Conservation (phyloP, 179 eudicot species). For the Sideroxylon spinosum region DNA sequence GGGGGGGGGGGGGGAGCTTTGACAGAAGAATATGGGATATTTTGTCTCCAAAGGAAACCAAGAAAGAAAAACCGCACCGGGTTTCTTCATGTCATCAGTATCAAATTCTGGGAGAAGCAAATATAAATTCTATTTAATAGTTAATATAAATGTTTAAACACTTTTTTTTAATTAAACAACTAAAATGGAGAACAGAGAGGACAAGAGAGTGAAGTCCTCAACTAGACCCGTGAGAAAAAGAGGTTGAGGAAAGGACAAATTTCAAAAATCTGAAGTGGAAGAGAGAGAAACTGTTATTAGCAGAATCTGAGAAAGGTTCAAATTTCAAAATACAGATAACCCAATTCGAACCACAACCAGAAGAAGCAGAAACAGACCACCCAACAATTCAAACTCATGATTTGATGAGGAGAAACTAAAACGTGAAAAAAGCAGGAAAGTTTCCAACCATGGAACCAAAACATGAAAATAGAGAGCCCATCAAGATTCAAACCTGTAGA, state of each 20-base stretch:
- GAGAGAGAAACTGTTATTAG: background rate
- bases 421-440: background rate
- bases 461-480: conserved; percentile 1
- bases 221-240: background rate
- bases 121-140: background rate
- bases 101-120: background rate
- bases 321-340: background rate
- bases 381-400: too few relatives aligned
- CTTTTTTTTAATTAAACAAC: background rate
- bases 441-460: background rate
- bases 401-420: background rate
- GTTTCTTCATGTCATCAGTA: background rate
- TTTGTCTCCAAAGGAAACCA: background rate
- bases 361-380: too few relatives aligned
- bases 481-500: conserved; percentile 56
- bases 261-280: conserved; percentile 10
- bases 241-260: background rate
- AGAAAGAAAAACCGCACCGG: background rate
- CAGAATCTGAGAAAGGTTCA: background rate
- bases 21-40: background rate
- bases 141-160: background rate
- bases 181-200: too few relatives aligned
- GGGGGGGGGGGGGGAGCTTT: too few relatives aligned
- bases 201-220: too few relatives aligned
- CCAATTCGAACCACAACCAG: conserved; percentile 3